Evolutionary conservation across 352 stramenopile species (phyloP), one percentile per base, ranked within the genome.

Genomic region (Globisporangium nodosum): DNA sequence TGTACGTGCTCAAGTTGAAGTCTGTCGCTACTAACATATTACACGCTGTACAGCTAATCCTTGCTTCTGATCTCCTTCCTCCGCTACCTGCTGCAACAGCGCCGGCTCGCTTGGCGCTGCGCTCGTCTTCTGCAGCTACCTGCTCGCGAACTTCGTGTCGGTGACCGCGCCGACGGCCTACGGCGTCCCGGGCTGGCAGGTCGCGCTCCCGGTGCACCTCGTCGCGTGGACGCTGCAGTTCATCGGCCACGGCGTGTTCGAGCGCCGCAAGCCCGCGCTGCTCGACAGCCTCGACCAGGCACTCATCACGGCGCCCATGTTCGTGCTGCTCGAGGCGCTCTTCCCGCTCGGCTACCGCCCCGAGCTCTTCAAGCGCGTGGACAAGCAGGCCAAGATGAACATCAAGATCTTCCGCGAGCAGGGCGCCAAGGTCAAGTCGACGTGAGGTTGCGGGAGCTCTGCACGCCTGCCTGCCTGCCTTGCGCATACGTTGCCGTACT

Each of bases 201-300:
- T 92, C 15, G 80, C 76, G 12, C 52, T 90, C 13, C 68, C 52
- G 11, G 66, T 88, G 16, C 81, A 96, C 64, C 56, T 78, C 6
- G 64, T 64, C 20, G 71, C 71, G 5, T 96, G 87, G 88, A 81
- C 88, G 53, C 68, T 85, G 31, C 77, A 96, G 66, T 92, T 96
- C 59, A 84, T 93, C 56, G 88, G 84, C 37, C 87, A 96, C 60
- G 81, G 74, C 12, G 73, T 96, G n/a, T 94, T 88, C 46, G 88
- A 96, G 60, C 72, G 83, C 43, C 80, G 84, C 55, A 88, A 91
- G 47, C 88, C 88, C 0, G 87, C 88, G 52, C 70, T 96, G 0
- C 69, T 96, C 5, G 84, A 96, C 58, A 94, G 83, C 56, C 64
- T 96, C 43, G 82, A 94, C 66, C 87, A 96, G 54, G 85, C 75